These are phyloP conservation scores for Melocanna baccifera DNA, from an alignment of 176 grass and related monocot species.

Conservation along the genomic window DNA sequence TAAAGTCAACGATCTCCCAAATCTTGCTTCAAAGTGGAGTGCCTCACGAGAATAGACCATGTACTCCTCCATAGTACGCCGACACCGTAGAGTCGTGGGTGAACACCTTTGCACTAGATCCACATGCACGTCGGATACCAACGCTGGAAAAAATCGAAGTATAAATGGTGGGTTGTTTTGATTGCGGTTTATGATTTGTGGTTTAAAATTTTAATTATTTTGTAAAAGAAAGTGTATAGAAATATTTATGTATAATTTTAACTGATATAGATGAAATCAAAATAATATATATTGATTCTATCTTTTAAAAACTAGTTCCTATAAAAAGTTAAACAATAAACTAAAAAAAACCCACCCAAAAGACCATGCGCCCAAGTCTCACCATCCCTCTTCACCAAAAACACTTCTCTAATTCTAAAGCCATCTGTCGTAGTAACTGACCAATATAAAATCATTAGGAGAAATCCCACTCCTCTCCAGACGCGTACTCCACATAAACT, in stretches of 20 bases:
- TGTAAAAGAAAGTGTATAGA: no score
- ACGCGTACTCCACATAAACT: not conserved
- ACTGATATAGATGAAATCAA: no score
- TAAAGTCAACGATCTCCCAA: not conserved
- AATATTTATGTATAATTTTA: no score
- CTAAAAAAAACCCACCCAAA: no score
- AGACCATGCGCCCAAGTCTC: not conserved
- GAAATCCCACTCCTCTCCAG: no score
- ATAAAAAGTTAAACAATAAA: no score
- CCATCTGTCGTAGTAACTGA: constrained; percentile 26
- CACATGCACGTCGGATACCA: not conserved
- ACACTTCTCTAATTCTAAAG: not conserved
- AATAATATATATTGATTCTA: no score
- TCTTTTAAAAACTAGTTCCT: no score
- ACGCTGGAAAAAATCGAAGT: not conserved
- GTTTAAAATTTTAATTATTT: no score
- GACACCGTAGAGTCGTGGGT: not conserved
- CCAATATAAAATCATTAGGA: not conserved
- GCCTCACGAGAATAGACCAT: not conserved
- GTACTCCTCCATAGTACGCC: not conserved
- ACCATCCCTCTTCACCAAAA: no score
- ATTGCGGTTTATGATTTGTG: no score
- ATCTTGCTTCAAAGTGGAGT: not conserved
- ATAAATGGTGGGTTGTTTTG: not conserved
- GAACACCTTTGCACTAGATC: not conserved